phyloP scores from a whole-genome alignment of 1,139 yeast species.

The Debaryomyces nepalensis region DNA sequence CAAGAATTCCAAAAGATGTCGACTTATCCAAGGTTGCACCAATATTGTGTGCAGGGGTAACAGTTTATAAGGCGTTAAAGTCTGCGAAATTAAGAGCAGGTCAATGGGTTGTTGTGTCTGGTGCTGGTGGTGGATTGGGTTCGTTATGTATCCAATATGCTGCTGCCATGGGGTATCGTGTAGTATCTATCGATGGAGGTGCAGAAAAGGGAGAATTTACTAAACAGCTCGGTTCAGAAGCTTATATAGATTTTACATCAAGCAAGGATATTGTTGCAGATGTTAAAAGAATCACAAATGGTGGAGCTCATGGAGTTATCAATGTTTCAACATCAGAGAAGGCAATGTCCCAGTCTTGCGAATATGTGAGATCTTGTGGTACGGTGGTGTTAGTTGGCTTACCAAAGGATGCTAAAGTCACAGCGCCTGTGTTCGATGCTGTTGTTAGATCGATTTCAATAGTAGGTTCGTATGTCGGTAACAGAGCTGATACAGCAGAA shows the following conservation, averaged over 20 bases:
- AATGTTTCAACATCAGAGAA: constrained; percentile 74
- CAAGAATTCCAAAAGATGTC: constrained; percentile 69
- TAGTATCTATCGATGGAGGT: constrained; percentile 78
- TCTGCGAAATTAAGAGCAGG: constrained; percentile 68
- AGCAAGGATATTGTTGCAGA: constrained; percentile 61
- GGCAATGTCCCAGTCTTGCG: constrained; percentile 66
- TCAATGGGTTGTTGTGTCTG: constrained; percentile 77
- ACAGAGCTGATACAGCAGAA: constrained; percentile 78
- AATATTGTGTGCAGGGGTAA: constrained; percentile 80
- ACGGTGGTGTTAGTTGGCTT: constrained; percentile 75
- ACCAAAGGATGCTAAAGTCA: constrained; percentile 73
- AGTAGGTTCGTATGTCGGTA: constrained; percentile 78
- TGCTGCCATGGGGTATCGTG: constrained; percentile 74
- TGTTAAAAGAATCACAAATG: constrained; percentile 62
- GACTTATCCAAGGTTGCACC: constrained; percentile 80
- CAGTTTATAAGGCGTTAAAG: constrained; percentile 78
- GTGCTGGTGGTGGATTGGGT: constrained; percentile 83
- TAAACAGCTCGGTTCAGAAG: constrained; percentile 67
- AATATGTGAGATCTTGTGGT: constrained; percentile 70
- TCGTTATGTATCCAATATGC: constrained; percentile 78
- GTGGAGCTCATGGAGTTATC: constrained; percentile 80
- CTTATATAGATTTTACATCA: constrained; percentile 64
- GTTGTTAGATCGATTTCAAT: constrained; percentile 68
- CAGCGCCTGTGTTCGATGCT: constrained; percentile 65
- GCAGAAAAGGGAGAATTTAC: constrained; percentile 58